Evolutionary conservation across 331 rosid genomes (phyloP).

Genomic region (Acacia pycnantha): DNA sequence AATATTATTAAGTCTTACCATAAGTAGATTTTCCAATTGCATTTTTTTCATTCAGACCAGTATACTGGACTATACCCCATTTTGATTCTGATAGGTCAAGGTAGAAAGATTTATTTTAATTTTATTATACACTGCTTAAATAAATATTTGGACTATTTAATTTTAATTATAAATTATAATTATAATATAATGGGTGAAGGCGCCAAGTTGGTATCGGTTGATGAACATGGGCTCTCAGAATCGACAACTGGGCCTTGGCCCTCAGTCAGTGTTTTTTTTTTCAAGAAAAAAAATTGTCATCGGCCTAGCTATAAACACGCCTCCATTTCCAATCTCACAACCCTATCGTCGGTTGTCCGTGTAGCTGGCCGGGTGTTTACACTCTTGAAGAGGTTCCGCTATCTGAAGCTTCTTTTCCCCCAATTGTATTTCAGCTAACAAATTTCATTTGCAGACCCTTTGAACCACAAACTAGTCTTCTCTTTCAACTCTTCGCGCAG

Average conservation of each 20-base stretch:
- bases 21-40: too few relatives aligned
- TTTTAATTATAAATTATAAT: too few relatives aligned
- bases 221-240: not conserved
- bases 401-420: constrained; percentile 29
- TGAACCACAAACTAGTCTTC: constrained; percentile 26
- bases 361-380: not conserved
- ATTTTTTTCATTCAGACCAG: too few relatives aligned
- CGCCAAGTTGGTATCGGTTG: not conserved
- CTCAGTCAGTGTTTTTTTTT: not conserved
- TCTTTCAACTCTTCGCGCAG: constrained; percentile 30
- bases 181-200: not conserved
- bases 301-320: not conserved
- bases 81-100: too few relatives aligned
- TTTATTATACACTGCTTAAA: not conserved
- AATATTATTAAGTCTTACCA: too few relatives aligned
- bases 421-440: constrained; percentile 48
- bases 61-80: too few relatives aligned
- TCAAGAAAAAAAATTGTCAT: not conserved
- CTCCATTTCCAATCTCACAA: not conserved
- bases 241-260: not conserved
- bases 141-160: too few relatives aligned
- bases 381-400: constrained; percentile 22
- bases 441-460: constrained; percentile 69
- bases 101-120: too few relatives aligned
- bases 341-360: constrained; percentile 14